phyloP scores from a whole-genome alignment of 495 filamentous ascomycete genomes.

The Jackrogersella multiformis region DNA sequence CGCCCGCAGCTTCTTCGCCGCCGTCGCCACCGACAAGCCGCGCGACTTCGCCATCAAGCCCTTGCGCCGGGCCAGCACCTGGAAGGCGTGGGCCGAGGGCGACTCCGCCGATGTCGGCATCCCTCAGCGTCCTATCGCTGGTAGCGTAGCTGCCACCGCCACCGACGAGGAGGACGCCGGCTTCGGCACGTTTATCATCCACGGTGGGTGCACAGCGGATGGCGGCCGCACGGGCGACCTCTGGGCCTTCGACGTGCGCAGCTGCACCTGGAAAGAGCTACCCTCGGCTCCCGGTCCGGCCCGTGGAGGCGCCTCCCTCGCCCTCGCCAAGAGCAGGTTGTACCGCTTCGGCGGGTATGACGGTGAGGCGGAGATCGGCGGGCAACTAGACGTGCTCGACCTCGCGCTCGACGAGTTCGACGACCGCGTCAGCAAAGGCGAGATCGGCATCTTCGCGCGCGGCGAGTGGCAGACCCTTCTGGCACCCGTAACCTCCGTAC shows the following conservation, averaged over 20 bases:
- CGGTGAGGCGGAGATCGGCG: constrained; percentile 70
- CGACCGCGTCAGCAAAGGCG: constrained; percentile 56
- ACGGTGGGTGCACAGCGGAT: constrained; percentile 72
- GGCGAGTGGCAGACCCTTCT: constrained; percentile 53
- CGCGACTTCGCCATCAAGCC: constrained; percentile 47
- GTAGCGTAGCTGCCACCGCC: constrained; percentile 55
- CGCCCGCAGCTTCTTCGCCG: constrained; percentile 58
- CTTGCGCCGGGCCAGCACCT: constrained; percentile 42
- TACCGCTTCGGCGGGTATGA: constrained; percentile 81
- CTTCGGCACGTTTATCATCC: constrained; percentile 70
- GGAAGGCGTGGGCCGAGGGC: constrained; percentile 56
- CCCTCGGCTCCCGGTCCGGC: constrained; percentile 67
- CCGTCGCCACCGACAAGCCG: constrained; percentile 60
- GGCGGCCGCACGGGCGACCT: constrained; percentile 65
- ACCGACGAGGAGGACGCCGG: constrained; percentile 58
- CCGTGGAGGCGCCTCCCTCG: constrained; percentile 71
- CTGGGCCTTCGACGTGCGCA: constrained; percentile 74
- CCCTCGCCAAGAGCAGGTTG: constrained; percentile 63
- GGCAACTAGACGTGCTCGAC: constrained; percentile 69
- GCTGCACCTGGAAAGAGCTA: constrained; percentile 67
- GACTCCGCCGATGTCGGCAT: constrained; percentile 53
- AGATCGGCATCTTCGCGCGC: constrained; percentile 48
- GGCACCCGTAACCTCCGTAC: constrained; percentile 15
- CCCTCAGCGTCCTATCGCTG: constrained; percentile 59
- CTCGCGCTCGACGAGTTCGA: constrained; percentile 56